Evolutionary conservation across 2,329 filamentous ascomycete genomes (phyloP).

Genomic region (Pseudocercospora vitis): DNA sequence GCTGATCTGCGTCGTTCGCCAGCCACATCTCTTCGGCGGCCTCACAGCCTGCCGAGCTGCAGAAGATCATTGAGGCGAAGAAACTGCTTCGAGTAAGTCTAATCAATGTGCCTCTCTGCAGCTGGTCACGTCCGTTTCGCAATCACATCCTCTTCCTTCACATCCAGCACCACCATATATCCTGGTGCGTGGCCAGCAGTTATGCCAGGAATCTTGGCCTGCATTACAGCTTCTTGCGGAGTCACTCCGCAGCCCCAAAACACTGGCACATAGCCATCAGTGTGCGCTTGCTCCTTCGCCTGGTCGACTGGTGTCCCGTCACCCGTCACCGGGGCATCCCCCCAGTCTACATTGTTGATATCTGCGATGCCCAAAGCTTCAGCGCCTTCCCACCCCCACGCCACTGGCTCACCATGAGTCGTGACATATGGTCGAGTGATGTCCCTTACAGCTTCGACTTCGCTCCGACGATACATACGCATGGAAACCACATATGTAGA

Average conservation of each 20-base stretch:
- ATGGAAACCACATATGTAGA: conserved; percentile 63
- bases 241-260: conserved; percentile 68
- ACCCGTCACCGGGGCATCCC: conserved; percentile 47
- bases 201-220: conserved; percentile 53
- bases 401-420: conserved; percentile 65
- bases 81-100: too few relatives aligned
- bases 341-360: conserved; percentile 57
- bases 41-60: background rate
- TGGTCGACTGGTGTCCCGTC: conserved; percentile 28
- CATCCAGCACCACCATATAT: conserved; percentile 62
- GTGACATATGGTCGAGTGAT: conserved; percentile 57
- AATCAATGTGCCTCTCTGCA: too few relatives aligned
- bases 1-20: background rate
- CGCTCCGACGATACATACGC: conserved; percentile 54
- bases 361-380: conserved; percentile 55
- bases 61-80: too few relatives aligned
- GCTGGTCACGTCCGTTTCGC: background rate
- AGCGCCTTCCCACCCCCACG: conserved; percentile 63
- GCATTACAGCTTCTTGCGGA: conserved; percentile 63
- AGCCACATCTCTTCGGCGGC: background rate
- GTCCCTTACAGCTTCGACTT: conserved; percentile 54
- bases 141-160: conserved; percentile 43
- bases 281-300: background rate
- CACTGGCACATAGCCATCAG: conserved; percentile 46
- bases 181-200: conserved; percentile 63